Evolutionary conservation across 1,284 basidiomycete genomes (phyloP).

Genomic region (Leccinum griseonigrum): DNA sequence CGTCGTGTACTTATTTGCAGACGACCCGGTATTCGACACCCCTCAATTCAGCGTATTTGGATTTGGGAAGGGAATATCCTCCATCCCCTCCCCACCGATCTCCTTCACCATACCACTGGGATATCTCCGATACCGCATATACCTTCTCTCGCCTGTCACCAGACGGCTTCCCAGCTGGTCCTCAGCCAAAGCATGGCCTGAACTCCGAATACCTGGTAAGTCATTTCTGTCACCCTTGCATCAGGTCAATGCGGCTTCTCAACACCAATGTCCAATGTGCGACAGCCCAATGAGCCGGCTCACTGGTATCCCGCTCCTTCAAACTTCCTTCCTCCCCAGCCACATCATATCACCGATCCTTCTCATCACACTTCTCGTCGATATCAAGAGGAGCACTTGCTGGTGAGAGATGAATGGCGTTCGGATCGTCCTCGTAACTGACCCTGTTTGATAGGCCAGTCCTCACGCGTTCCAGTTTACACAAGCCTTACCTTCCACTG

Average conservation of each 20-base stretch:
- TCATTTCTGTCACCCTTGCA: background rate
- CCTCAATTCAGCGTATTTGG: background rate
- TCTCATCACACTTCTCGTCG: too few species aligned
- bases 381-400: background rate
- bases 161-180: too few species aligned
- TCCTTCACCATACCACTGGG: background rate
- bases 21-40: background rate
- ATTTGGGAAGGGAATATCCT: background rate
- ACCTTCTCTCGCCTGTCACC: background rate
- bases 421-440: background rate
- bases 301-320: background rate
- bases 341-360: background rate
- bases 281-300: background rate
- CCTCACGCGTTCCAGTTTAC: too few species aligned
- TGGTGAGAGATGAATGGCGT: background rate
- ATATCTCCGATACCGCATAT: background rate
- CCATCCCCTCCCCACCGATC: background rate
- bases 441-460: conserved; percentile 3
- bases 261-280: background rate
- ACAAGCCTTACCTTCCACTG: background rate
- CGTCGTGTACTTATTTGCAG: background rate
- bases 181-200: background rate
- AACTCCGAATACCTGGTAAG: conserved; percentile 4
- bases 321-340: background rate
- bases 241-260: background rate